Evolutionary conservation across 108 stramenopile genomes (phyloP).

Genomic region (Bacterosira constricta): DNA sequence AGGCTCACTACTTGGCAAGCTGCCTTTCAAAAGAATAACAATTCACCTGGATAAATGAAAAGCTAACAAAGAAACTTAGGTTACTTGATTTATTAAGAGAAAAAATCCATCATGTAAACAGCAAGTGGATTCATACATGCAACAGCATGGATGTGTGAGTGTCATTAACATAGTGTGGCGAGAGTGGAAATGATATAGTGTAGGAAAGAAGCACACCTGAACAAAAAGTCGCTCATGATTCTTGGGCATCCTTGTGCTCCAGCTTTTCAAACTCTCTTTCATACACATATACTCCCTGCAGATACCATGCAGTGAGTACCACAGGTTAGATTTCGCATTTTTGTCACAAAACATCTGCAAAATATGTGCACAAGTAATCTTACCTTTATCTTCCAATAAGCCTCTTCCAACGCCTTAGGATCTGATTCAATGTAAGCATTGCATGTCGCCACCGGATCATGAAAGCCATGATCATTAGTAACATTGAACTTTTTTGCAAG

Average conservation of each 20-base stretch:
- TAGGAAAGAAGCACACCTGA: no score
- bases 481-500: slow-evolving; percentile 64
- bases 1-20: no score
- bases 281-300: slow-evolving; percentile 81
- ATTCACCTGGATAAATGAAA: no score
- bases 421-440: slow-evolving; percentile 78
- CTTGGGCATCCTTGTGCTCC: not conserved
- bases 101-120: no score
- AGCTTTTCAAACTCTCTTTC: slow-evolving; percentile 66
- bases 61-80: no score
- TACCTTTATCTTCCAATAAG: slow-evolving; percentile 84
- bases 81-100: no score
- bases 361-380: not conserved
- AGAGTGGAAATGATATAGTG: no score
- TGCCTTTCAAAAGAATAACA: no score
- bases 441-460: slow-evolving; percentile 60
- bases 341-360: not conserved
- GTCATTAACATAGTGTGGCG: no score
- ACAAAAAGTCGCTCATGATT: no score
- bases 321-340: not conserved
- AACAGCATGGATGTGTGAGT: no score
- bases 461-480: slow-evolving; percentile 25
- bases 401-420: slow-evolving; percentile 75
- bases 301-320: not conserved
- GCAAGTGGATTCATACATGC: no score